A percentile compares a stretch with the other conserved stretches of the same genome.
phyloP scores from a whole-genome alignment of 768 basidiomycete species.

The Calvatia gigantea region DNA sequence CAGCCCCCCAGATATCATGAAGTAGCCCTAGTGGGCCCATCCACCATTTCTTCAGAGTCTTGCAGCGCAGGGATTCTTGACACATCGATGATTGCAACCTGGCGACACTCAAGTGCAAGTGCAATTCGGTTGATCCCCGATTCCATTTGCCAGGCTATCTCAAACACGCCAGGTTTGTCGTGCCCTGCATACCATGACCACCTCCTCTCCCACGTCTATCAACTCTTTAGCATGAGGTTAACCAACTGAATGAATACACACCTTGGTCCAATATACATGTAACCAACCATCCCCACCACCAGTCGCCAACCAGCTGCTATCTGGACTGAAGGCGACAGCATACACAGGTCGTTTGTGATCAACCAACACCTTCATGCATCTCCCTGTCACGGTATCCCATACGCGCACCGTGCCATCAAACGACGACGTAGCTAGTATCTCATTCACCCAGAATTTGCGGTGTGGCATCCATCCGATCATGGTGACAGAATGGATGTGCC shows the following conservation, averaged over 20 bases:
- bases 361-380: constrained; percentile 65
- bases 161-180: constrained; percentile 66
- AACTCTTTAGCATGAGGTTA: constrained; percentile 13
- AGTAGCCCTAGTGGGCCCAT: not conserved
- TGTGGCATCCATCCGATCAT: constrained; percentile 68
- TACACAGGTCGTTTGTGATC: constrained; percentile 76
- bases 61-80: constrained; percentile 15
- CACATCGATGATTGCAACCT: constrained; percentile 64
- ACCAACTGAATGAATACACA: constrained; percentile 26
- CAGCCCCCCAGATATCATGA: not conserved
- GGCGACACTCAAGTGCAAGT: constrained; percentile 62
- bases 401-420: constrained; percentile 79
- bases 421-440: constrained; percentile 71
- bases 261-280: constrained; percentile 67
- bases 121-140: constrained; percentile 59
- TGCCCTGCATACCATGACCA: constrained; percentile 65
- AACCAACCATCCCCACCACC: constrained; percentile 80
- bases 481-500: constrained; percentile 65
- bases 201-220: constrained; percentile 41
- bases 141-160: constrained; percentile 68
- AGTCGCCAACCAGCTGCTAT: constrained; percentile 68
- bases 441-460: constrained; percentile 43
- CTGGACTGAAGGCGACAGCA: constrained; percentile 71
- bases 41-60: not conserved
- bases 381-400: constrained; percentile 79